Percentiles rank a stretch among this genome's conserved stretches.
Evolutionary conservation across 352 stramenopile genomes (phyloP).

Genomic region (Phytophthora uliginosa): DNA sequence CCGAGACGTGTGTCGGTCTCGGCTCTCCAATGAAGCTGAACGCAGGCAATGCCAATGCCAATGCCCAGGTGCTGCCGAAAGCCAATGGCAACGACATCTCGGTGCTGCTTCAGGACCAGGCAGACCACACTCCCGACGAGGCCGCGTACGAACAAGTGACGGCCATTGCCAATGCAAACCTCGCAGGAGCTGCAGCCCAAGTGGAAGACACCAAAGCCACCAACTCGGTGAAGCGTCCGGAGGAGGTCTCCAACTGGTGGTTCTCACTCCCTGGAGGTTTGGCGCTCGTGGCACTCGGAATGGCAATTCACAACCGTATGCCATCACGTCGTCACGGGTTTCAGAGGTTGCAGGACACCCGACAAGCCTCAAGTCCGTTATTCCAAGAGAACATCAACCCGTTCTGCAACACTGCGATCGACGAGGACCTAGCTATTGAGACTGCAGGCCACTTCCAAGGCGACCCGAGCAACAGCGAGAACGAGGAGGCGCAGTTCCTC

Average conservation of each 20-base stretch:
- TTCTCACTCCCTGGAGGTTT: slow-evolving; percentile 54
- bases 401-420: slow-evolving; percentile 53
- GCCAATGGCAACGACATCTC: slow-evolving; percentile 41
- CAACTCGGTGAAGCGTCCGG: not conserved
- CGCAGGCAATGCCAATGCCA: not conserved
- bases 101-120: slow-evolving; percentile 31
- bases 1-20: slow-evolving; percentile 32
- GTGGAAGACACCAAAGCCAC: slow-evolving; percentile 6
- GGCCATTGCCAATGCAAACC: slow-evolving; percentile 25
- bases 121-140: slow-evolving; percentile 20
- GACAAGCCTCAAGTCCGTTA: slow-evolving; percentile 1
- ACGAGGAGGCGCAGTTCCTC: slow-evolving; percentile 31
- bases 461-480: slow-evolving; percentile 28
- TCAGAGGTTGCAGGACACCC: slow-evolving; percentile 47
- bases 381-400: slow-evolving; percentile 82
- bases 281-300: slow-evolving; percentile 48
- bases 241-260: slow-evolving; percentile 52
- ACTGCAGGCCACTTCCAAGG: slow-evolving; percentile 42
- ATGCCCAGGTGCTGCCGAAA: slow-evolving; percentile 18
- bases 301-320: slow-evolving; percentile 42
- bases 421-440: slow-evolving; percentile 45
- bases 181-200: slow-evolving; percentile 12
- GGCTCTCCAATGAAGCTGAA: not conserved
- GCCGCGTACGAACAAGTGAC: slow-evolving; percentile 18
- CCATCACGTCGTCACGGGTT: slow-evolving; percentile 35